Evolutionary conservation across 2,329 filamentous ascomycete genomes (phyloP), one percentile per base, ranked within the genome.

Genomic region (Colletotrichum navitas): DNA sequence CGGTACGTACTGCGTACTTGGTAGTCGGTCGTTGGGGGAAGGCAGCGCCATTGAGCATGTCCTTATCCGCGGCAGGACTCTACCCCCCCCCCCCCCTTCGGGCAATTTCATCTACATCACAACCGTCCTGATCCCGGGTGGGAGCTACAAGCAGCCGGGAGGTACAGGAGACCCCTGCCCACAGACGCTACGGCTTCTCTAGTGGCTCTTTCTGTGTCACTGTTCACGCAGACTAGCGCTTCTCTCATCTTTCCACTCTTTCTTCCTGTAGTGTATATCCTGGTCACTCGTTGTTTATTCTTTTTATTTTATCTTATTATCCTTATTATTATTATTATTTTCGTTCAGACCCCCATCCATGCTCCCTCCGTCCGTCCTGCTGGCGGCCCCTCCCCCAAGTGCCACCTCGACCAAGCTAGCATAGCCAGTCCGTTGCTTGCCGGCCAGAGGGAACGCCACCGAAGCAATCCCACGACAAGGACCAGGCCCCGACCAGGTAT

Each of bases 31-130:
- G 63, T 72, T 64, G 66, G 26, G 65, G 66, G 70, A 69, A 69
- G 71, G 77, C 73, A 76, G 75, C 76, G 74, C 74, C 77, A 77
- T 77, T 79, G 76, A 74, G 60, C 75, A 76, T 78, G 79, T 75
- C 71, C 63, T 63, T 68, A 63, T 26, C 68, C 68, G 68, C 68
- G 64, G 59, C 41, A 47, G 59, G 43, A 21, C 60, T 29, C 61
- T 24, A 10, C 29, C 51, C 29, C 18, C 16, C 29, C 8, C 74
- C 75, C 77, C 74, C 77, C 76, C 77, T 81, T 82, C 81, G 81
- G 81, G 80, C 81, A 83, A 83, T 83, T 83, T 83, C 79, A 82
- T 82, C 80, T 82, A 78, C 79, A 78, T 78, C 77, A 78, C 76
- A 81, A 79, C 77, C 77, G 77, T 79, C 76, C 74, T 77, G 75